Base-by-base conservation (phyloP, 1,284 basidiomycete genomes). In the Salmacisia buchloeana region DNA sequence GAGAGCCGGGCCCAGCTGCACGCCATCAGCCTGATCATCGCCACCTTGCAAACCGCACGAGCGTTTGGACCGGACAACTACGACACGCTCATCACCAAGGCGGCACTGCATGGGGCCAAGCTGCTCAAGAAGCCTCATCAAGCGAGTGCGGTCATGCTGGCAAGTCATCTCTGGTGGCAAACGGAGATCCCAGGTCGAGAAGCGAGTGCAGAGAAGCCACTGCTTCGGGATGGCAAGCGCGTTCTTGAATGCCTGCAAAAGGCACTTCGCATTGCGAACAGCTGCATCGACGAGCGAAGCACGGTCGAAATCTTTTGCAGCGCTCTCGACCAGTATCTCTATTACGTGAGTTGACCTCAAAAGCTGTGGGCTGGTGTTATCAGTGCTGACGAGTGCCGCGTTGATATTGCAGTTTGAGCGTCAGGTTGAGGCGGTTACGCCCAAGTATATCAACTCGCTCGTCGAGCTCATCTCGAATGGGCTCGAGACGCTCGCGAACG, bases 131-230 rank as follows among this genome's bases (percentile, higher is more conserved):
- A 77, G 65, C 76, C 77, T 12, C 77, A 79, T 41, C 77, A 79
- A 59, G 76, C 77, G 3, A 68, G 72, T n/a, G 77, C 77, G 0
- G 77, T 79, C 39, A 69, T 79, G 64, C 70, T 79, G 73, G 77
- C 77, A 12, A 76, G 73, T 62, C 77, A 79, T 61, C 63, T 79
- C 15, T 79, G 77, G 77, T 79, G 77, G 77, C 77, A 79, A 64
- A 68, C 68, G 33, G 72, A 72, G 21, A 46, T 63, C 10, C 64
- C 69, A 6, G 67, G 75, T 6, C 64, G 64, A 31, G 63, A 65
- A n/a, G 58, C 63, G 13, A 39, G 9, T 6, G 7, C 7, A 29
- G 52, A 13, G 52, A 56, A 67, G 62, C 61, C 70, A 10, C 58
- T 77, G 34, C 67, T 78, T 35, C 71, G 71, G 34, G 74, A 78